Percentiles rank a stretch among this genome's conserved stretches.
Evolutionary conservation across 768 basidiomycete genomes (phyloP).

Genomic region (Dioszegia crocea): DNA sequence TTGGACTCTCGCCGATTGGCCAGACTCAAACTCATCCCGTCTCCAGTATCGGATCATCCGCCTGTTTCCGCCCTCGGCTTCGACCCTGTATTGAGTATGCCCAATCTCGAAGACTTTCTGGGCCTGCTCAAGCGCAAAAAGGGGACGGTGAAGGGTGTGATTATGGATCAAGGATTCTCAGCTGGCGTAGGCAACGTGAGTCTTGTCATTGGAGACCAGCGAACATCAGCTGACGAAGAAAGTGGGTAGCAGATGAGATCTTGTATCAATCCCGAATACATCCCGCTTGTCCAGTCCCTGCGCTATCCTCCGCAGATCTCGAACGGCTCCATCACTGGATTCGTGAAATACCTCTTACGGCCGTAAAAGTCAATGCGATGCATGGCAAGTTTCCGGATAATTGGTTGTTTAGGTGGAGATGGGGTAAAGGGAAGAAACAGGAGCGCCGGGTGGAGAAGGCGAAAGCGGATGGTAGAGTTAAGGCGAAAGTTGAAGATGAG

Average conservation of each 20-base stretch:
- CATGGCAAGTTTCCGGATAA: slow-evolving; percentile 61
- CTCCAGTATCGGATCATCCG: slow-evolving; percentile 59
- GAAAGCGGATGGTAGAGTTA: slow-evolving; percentile 10
- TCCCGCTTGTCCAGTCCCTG: slow-evolving; percentile 64
- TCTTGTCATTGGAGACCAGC: neutral
- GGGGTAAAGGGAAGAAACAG: slow-evolving; percentile 47
- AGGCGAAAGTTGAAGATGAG: slow-evolving; percentile 1
- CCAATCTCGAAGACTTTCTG: slow-evolving; percentile 57
- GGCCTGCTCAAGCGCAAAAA: slow-evolving; percentile 56
- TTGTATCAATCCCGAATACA: slow-evolving; percentile 70
- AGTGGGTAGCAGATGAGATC: slow-evolving; percentile 71
- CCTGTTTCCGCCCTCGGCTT: slow-evolving; percentile 72
- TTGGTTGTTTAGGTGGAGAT: slow-evolving; percentile 48
- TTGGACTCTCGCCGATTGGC: slow-evolving; percentile 65
- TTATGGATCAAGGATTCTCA: slow-evolving; percentile 73
- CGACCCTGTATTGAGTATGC: slow-evolving; percentile 71
- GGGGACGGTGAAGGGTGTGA: slow-evolving; percentile 68
- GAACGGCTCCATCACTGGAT: slow-evolving; percentile 57
- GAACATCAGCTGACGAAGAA: neutral
- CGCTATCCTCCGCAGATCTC: slow-evolving; percentile 57
- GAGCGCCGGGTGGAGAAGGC: slow-evolving; percentile 20
- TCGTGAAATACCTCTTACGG: slow-evolving; percentile 58
- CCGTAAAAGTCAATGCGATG: slow-evolving; percentile 69
- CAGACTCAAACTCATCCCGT: slow-evolving; percentile 61
- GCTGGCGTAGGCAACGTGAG: slow-evolving; percentile 68